Conservation (phyloP, 768 basidiomycete species). For the Wakefieldia striispora region DNA sequence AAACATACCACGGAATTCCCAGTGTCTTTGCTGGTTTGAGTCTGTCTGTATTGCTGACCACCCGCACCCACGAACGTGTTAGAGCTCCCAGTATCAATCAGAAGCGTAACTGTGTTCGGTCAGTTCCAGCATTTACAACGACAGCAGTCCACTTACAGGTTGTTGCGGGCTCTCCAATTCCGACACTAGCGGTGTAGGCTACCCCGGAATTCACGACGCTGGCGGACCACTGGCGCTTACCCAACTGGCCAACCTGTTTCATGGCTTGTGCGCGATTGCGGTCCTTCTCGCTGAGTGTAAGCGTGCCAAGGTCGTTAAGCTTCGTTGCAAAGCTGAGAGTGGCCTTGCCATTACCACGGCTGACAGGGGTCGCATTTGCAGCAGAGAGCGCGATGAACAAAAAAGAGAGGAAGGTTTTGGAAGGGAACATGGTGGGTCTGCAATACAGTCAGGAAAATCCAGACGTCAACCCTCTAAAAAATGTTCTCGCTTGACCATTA, state of each 20-base stretch:
- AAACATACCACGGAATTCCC: conserved; percentile 3
- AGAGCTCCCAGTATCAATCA: conserved; percentile 31
- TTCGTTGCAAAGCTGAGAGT: background rate
- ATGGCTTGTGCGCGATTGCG: conserved; percentile 18
- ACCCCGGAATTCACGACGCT: conserved; percentile 20
- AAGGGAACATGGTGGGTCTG: background rate
- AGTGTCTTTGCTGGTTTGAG: conserved; percentile 12
- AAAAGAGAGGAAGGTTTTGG: background rate
- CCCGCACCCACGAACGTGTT: conserved; percentile 29
- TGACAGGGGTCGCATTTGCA: background rate
- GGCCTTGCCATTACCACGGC: background rate
- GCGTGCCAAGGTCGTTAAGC: background rate
- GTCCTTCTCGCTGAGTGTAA: conserved; percentile 9
- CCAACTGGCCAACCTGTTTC: background rate
- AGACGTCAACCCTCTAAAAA: no score
- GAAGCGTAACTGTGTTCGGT: conserved; percentile 18
- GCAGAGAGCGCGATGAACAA: background rate
- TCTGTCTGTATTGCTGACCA: conserved; percentile 8
- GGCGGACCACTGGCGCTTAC: conserved; percentile 8
- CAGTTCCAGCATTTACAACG: background rate
- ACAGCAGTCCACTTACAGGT: conserved; percentile 17
- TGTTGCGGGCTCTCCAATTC: conserved; percentile 24
- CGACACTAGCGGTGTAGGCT: conserved; percentile 28
- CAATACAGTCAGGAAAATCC: no score
- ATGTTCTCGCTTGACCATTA: no score